Percentiles rank a stretch among this genome's conserved stretches.
phyloP scores from a whole-genome alignment of 768 basidiomycete species.

The Suillus placidus region DNA sequence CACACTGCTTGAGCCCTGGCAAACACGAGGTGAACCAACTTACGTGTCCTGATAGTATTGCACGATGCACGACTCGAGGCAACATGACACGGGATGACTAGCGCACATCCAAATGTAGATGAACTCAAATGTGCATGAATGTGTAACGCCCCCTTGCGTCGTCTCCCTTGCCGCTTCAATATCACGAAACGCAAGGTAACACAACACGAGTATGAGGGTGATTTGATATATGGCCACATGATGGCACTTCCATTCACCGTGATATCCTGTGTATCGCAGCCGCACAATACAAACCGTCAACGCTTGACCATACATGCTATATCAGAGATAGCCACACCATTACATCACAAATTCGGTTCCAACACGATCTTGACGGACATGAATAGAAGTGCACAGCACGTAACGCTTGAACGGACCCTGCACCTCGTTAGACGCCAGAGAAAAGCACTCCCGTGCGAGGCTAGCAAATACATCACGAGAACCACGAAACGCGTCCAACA shows the following conservation, averaged over 20 bases:
- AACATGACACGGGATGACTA: not conserved
- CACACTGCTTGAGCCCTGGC: not conserved
- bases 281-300: not conserved
- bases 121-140: not conserved
- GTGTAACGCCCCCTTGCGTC: not conserved
- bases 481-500: conserved; percentile 2
- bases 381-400: not conserved
- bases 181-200: not conserved
- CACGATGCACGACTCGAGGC: not conserved
- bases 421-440: not conserved
- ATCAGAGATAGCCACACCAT: not conserved
- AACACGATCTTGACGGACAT: conserved; percentile 1
- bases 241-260: not conserved
- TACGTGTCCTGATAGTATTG: not conserved
- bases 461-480: not conserved
- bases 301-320: not conserved
- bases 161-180: not conserved
- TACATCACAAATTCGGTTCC: not conserved
- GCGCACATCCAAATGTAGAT: not conserved
- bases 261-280: not conserved
- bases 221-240: not conserved
- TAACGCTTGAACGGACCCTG: not conserved
- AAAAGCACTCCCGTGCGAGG: not conserved
- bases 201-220: not conserved
- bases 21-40: not conserved